These are phyloP conservation scores for Chaetomium olivaceum DNA, from an alignment of 2,329 filamentous ascomycete species.

Conservation along the genomic window DNA sequence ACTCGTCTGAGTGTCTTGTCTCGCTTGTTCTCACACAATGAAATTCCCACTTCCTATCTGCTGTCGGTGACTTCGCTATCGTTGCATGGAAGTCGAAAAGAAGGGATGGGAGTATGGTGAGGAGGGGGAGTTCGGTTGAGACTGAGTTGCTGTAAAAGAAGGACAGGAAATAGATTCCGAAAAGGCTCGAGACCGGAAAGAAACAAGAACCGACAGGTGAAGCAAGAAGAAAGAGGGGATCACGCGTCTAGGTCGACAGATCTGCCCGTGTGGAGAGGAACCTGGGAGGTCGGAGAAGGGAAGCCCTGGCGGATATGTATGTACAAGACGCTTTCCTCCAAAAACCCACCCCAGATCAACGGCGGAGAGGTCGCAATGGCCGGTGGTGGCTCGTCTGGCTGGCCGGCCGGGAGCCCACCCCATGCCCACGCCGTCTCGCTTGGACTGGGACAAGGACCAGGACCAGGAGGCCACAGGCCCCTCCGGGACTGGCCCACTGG, in stretches of 20 bases:
- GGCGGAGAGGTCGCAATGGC: slow-evolving; percentile 38
- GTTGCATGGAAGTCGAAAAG: slow-evolving; percentile 20
- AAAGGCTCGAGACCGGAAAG: slow-evolving; percentile 49
- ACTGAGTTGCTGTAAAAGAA: slow-evolving; percentile 44
- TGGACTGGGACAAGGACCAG: slow-evolving; percentile 47
- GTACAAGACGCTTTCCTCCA: slow-evolving; percentile 40
- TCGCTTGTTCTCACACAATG: slow-evolving; percentile 1
- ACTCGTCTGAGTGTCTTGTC: slow-evolving; percentile 32
- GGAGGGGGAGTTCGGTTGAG: slow-evolving; percentile 21
- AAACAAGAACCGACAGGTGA: slow-evolving; percentile 53
- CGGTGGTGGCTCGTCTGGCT: slow-evolving; percentile 39
- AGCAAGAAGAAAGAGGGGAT: slow-evolving; percentile 44
- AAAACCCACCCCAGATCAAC: slow-evolving; percentile 45
- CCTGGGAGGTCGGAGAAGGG: slow-evolving; percentile 43
- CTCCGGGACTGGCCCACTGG: slow-evolving; percentile 18
- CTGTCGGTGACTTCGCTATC: slow-evolving; percentile 24
- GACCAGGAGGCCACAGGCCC: slow-evolving; percentile 23
- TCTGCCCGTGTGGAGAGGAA: slow-evolving; percentile 50
- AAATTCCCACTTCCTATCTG: slow-evolving; percentile 14
- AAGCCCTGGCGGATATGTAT: slow-evolving; percentile 52
- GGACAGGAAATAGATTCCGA: slow-evolving; percentile 47
- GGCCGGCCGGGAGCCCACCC: slow-evolving; percentile 15
- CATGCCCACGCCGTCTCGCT: slow-evolving; percentile 46
- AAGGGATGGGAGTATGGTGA: slow-evolving; percentile 26
- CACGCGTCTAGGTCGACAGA: slow-evolving; percentile 48